Evolutionary conservation across 2,329 filamentous ascomycete genomes (phyloP), one percentile per base, ranked within the genome.

Genomic region (Cercospora zeae-maydis): DNA sequence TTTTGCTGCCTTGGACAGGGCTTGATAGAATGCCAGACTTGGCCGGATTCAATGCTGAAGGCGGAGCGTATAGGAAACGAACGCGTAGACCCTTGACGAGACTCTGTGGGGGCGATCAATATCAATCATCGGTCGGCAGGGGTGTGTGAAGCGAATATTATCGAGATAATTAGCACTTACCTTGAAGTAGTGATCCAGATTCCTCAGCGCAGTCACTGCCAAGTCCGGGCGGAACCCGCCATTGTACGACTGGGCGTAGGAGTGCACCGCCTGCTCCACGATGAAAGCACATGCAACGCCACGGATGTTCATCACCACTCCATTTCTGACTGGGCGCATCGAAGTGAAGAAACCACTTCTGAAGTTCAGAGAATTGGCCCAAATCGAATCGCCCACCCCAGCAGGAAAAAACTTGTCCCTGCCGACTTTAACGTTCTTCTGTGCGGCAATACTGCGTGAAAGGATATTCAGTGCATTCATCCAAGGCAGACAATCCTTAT

Each of bases 261-360:
- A 1, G 2, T 42, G 16, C 8, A 65, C 19, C 2, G 45, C 47
- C 34, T 65, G 52, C 1, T 59, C 16, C 24, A 58, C 49, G 51
- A 68, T 64, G 61, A 71, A 69, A 0, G 59, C 65, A 6, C 62
- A 65, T 2, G 56, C 63, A 9, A 63, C 62, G 0, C 63, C 62
- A 37, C 71, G 72, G 58, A 70, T 52, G 39, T 69, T 70, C 19
- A 69, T 47, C 0, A 66, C 47, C 8, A 66, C 30, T 9, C 5
- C 21, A 5, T 54, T 54, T 24, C 51, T 56, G 1, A 36, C 64
- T 0, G 66, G 66, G 7, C 55, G 49, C 21, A 67, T 49, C 0
- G 63, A 63, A 0, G 36, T 56, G 58, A 52, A 65, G 39, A 64
- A 67, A 30, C 68, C 68, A 3, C 60, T 54, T 27, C 57, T 37